A percentile compares a stretch with the other conserved stretches of the same genome.
phyloP scores from a whole-genome alignment of 192 early-diverging fungal genomes.

The Tieghemiomyces parasiticus region DNA sequence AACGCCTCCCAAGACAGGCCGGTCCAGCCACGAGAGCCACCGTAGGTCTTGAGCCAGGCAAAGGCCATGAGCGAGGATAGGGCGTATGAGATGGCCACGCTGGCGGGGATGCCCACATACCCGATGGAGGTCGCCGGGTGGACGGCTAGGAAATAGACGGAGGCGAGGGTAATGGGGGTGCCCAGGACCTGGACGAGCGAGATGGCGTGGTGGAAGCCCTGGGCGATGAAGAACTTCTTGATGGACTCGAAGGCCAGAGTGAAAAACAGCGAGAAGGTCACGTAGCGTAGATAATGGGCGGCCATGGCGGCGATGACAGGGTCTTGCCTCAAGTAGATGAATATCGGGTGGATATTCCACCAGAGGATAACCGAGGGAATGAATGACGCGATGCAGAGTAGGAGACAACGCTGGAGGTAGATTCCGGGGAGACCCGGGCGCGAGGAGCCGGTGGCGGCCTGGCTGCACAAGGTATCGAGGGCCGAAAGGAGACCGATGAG shows the following conservation, averaged over 20 bases:
- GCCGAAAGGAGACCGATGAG: constrained; percentile 39
- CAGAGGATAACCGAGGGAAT: constrained; percentile 52
- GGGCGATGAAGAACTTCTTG: constrained; percentile 58
- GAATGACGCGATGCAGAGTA: constrained; percentile 44
- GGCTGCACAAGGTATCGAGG: constrained; percentile 46
- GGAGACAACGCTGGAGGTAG: constrained; percentile 48
- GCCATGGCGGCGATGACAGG: constrained; percentile 30
- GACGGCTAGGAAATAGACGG: constrained; percentile 62
- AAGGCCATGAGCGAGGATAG: constrained; percentile 41
- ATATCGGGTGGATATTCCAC: constrained; percentile 42
- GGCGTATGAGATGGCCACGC: constrained; percentile 34
- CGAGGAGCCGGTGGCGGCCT: constrained; percentile 35
- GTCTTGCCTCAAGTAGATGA: constrained; percentile 50
- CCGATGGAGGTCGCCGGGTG: constrained; percentile 37
- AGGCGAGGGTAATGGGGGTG: constrained; percentile 39
- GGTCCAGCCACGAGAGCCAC: constrained; percentile 41
- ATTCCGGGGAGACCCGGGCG: constrained; percentile 36
- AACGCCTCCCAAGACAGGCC: constrained; percentile 51
- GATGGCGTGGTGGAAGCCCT: constrained; percentile 28
- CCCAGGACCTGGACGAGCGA: constrained; percentile 43
- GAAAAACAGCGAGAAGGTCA: constrained; percentile 37
- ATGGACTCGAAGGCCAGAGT: constrained; percentile 52
- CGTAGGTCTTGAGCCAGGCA: constrained; percentile 40
- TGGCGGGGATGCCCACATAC: constrained; percentile 58
- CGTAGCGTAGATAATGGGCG: constrained; percentile 12